Conservation (phyloP, 1,139 yeast genomes). For the Hansenula anomala region DNA sequence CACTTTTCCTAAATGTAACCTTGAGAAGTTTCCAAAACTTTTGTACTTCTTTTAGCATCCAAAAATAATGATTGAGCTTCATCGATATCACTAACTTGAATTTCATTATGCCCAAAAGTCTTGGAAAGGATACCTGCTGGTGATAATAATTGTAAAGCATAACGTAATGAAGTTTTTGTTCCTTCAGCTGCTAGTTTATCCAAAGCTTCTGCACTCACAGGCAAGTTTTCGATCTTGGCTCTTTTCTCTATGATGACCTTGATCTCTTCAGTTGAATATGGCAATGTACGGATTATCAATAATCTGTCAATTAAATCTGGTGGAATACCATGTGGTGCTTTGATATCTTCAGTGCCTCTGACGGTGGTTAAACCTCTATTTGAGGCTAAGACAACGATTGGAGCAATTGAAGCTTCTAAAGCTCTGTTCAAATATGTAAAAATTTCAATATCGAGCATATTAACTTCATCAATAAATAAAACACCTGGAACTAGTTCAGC, state of each 20-base stretch:
- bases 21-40: slow-evolving; percentile 49
- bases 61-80: slow-evolving; percentile 84
- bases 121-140: slow-evolving; percentile 85
- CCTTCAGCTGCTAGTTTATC: slow-evolving; percentile 72
- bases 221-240: slow-evolving; percentile 68
- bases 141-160: slow-evolving; percentile 83
- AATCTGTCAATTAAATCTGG: slow-evolving; percentile 90
- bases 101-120: slow-evolving; percentile 68
- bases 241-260: slow-evolving; percentile 78
- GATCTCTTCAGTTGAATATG: slow-evolving; percentile 81
- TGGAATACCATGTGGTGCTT: slow-evolving; percentile 96
- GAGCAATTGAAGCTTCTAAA: slow-evolving; percentile 86
- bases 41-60: slow-evolving; percentile 84
- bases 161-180: slow-evolving; percentile 73
- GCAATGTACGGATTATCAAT: slow-evolving; percentile 85
- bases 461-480: slow-evolving; percentile 93
- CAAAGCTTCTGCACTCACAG: slow-evolving; percentile 61
- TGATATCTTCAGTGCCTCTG: slow-evolving; percentile 84
- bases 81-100: slow-evolving; percentile 67
- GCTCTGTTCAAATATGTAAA: slow-evolving; percentile 94
- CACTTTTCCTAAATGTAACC: slow-evolving; percentile 12
- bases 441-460: slow-evolving; percentile 95
- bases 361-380: slow-evolving; percentile 91
- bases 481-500: slow-evolving; percentile 99
- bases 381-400: slow-evolving; percentile 91